Evolutionary conservation across 2,329 filamentous ascomycete species (phyloP).

Genomic region (Dothideomycetes sp.): DNA sequence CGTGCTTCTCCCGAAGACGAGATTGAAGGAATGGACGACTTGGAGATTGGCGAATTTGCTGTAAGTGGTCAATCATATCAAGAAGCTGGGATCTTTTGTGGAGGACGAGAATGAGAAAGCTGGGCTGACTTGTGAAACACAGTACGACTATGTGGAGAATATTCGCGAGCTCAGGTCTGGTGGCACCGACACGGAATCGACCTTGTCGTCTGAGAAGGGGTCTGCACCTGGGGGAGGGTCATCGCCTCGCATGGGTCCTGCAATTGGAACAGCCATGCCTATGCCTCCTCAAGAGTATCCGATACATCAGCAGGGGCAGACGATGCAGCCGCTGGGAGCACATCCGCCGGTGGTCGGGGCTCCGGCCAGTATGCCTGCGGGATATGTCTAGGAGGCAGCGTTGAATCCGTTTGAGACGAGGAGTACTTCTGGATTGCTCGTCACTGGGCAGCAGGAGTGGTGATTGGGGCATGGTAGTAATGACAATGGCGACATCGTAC

Average conservation of each 20-base stretch:
- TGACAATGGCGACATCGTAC: no score
- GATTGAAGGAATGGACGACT: slow-evolving; percentile 75
- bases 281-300: background rate
- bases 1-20: slow-evolving; percentile 69
- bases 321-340: background rate
- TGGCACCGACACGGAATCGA: slow-evolving; percentile 2
- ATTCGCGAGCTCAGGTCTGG: slow-evolving; percentile 51
- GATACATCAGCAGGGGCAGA: background rate
- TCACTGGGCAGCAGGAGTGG: no score
- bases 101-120: background rate
- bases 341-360: background rate
- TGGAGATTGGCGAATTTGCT: slow-evolving; percentile 88
- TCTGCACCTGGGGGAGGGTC: slow-evolving; percentile 4
- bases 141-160: slow-evolving; percentile 84
- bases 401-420: no score
- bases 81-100: no score
- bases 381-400: no score
- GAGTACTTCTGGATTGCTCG: no score
- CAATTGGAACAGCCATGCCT: background rate
- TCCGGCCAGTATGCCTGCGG: background rate
- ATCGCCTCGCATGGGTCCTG: background rate
- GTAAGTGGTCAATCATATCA: slow-evolving; percentile 31
- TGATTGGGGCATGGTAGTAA: no score
- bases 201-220: slow-evolving; percentile 5
- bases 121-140: slow-evolving; percentile 3